phyloP scores from a whole-genome alignment of 2,329 filamentous ascomycete genomes.

The Ramularia endophylla region DNA sequence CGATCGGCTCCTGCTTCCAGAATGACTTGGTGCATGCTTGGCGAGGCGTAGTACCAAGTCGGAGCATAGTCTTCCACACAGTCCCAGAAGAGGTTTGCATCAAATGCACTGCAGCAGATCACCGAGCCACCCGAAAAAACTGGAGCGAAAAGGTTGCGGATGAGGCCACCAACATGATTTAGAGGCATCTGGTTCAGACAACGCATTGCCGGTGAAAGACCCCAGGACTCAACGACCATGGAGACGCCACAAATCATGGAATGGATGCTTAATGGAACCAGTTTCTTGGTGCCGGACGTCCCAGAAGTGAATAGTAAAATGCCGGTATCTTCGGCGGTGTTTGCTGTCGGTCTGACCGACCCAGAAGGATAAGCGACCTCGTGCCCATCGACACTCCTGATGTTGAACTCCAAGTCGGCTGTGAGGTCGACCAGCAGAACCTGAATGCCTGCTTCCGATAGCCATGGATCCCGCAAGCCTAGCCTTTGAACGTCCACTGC shows the following conservation, averaged over 20 bases:
- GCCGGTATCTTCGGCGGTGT: slow-evolving; percentile 43
- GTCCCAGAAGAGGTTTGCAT: slow-evolving; percentile 53
- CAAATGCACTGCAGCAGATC: slow-evolving; percentile 50
- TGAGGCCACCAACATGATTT: slow-evolving; percentile 49
- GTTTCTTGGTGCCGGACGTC: slow-evolving; percentile 54
- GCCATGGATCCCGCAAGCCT: slow-evolving; percentile 33
- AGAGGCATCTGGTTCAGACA: slow-evolving; percentile 58
- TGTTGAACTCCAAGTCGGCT: slow-evolving; percentile 33
- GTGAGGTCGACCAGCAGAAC: slow-evolving; percentile 38
- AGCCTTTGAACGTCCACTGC: slow-evolving; percentile 37
- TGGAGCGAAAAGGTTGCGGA: slow-evolving; percentile 51
- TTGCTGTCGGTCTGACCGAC: slow-evolving; percentile 22
- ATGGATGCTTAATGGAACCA: slow-evolving; percentile 49
- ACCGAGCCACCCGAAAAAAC: slow-evolving; percentile 50
- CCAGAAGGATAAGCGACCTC: slow-evolving; percentile 2
- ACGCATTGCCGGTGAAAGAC: slow-evolving; percentile 41
- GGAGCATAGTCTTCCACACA: slow-evolving; percentile 43
- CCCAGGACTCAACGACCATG: slow-evolving; percentile 51
- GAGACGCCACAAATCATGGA: slow-evolving; percentile 48
- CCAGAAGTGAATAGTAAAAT: slow-evolving; percentile 54
- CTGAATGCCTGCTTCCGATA: slow-evolving; percentile 31
- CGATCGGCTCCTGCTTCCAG: slow-evolving; percentile 42
- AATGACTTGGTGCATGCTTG: slow-evolving; percentile 52
- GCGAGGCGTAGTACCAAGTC: slow-evolving; percentile 55
- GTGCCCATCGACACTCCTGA: slow-evolving; percentile 21